These are phyloP conservation scores for Cladophialophora chaetospira DNA, from an alignment of 2,329 filamentous ascomycete genomes.

Conservation along the genomic window DNA sequence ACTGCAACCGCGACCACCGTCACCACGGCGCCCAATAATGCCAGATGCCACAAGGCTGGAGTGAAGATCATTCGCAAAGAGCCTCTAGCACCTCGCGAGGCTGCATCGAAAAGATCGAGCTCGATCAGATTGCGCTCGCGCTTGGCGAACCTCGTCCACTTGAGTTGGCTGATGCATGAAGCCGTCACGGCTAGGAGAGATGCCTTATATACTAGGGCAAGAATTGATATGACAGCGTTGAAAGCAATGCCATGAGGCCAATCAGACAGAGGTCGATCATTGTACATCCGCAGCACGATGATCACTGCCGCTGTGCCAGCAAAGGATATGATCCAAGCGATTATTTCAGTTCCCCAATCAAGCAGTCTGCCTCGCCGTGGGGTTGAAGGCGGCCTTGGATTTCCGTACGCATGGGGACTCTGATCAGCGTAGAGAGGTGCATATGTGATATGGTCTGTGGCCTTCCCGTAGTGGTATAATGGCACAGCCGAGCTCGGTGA, in stretches of 20 bases:
- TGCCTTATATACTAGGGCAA: not conserved
- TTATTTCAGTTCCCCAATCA: not conserved
- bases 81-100: not conserved
- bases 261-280: not conserved
- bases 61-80: not conserved
- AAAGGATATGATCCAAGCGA: not conserved
- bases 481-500: not conserved
- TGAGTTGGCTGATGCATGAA: not conserved
- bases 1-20: not conserved
- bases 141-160: not conserved
- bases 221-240: not conserved
- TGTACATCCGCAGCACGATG: not conserved
- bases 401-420: not conserved
- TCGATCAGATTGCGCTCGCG: not conserved
- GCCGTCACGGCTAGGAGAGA: not conserved
- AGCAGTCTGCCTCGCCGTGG: not conserved
- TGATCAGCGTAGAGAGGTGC: not conserved
- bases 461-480: not conserved
- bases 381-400: not conserved
- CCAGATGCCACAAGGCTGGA: not conserved
- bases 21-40: not conserved
- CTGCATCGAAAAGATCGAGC: not conserved
- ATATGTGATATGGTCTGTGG: not conserved
- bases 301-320: not conserved
- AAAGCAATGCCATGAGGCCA: not conserved